Evolutionary conservation across 2,329 filamentous ascomycete species (phyloP), one percentile per base, ranked within the genome.

Genomic region (Dactylonectria estremocensis): DNA sequence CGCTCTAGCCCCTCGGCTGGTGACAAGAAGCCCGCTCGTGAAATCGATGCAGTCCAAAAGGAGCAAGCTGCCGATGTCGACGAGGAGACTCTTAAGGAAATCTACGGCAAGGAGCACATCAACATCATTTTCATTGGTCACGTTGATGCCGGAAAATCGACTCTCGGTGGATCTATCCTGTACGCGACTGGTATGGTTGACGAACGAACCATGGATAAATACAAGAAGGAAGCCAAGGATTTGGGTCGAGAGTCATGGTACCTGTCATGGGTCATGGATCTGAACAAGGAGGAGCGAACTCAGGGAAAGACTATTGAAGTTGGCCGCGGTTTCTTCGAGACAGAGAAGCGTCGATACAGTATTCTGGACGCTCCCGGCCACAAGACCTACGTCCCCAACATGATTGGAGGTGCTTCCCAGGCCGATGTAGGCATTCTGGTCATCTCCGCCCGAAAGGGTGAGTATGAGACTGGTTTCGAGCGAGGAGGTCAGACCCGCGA

Each of bases 301-400:
- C 97, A 98, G 88, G 96, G 96, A 74, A 99, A 98, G 87, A 99
- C 96, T 6, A 95, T 99, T 71, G 96, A 99, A 83, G 95, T 98
- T 72, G 96, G 96, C 28, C 91, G 95, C 78, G 96, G 94, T 13
- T 98, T 94, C 83, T 98, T 99, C 83, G 96, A 98, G 86, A 97
- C 96, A 3, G 94, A 98, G 69, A 97, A 96, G 86, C 92, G 96
- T 73, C 89, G 94, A 77, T 99, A 99, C 89, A 96, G 94, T 77
- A 97, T 99, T 72, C 89, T 99, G 55, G 96, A 99, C 82, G 96
- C 96, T 0, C 96, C 96, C 11, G 96, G 95, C 18, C 95, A 99
- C 88, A 98, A 98, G 87, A 98, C 93, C 2, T 99, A 96, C 74
- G 96, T 99, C 18, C 95, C 96, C 54, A 96, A 92, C 87, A 99